Conservation (phyloP, 805 yeast species). For the Candida insectorum region DNA sequence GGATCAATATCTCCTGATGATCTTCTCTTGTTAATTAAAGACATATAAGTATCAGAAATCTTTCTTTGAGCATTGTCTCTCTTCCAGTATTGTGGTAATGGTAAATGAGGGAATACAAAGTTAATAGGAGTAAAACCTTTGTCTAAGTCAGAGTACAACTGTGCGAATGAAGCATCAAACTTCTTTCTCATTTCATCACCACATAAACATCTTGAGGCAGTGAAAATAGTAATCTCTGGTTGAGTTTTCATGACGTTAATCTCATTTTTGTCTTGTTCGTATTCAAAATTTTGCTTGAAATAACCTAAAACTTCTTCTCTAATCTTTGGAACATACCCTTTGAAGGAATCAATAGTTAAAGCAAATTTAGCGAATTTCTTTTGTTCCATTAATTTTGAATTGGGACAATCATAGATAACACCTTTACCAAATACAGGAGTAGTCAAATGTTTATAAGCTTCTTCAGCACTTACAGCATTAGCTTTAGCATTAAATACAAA, state of each 20-base stretch:
- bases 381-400: constrained; percentile 92
- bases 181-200: constrained; percentile 89
- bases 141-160: constrained; percentile 85
- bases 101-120: constrained; percentile 92
- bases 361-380: constrained; percentile 94
- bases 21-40: constrained; percentile 73
- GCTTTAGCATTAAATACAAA: constrained; percentile 88
- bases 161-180: constrained; percentile 80
- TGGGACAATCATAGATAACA: constrained; percentile 95
- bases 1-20: constrained; percentile 65
- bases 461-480: constrained; percentile 92
- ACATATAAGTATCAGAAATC: constrained; percentile 78
- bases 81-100: constrained; percentile 76
- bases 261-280: constrained; percentile 43
- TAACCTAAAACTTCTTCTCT: constrained; percentile 71
- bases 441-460: constrained; percentile 92
- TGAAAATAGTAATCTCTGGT: constrained; percentile 93
- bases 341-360: constrained; percentile 79
- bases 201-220: constrained; percentile 87
- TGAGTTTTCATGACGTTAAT: constrained; percentile 76
- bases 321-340: constrained; percentile 82
- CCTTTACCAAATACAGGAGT: constrained; percentile 99
- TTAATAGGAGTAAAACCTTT: constrained; percentile 95
- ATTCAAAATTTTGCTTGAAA: constrained; percentile 51
- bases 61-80: constrained; percentile 87